phyloP scores from a whole-genome alignment of 768 basidiomycete genomes.

The Rhodotorula graminis region DNA sequence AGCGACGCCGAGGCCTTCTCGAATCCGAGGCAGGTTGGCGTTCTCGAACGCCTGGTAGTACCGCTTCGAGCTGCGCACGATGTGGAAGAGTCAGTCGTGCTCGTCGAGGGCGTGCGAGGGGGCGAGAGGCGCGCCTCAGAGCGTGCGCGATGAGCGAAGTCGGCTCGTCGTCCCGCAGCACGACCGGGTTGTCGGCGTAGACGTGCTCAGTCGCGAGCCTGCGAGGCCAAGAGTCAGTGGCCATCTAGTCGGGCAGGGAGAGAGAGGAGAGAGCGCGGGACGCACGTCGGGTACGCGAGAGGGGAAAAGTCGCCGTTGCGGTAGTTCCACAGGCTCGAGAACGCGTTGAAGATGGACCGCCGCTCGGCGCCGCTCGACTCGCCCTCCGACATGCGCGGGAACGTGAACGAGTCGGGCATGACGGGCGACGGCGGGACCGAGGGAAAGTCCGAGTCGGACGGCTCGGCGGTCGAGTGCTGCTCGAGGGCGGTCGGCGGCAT shows the following conservation, averaged over 20 bases:
- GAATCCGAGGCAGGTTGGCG: background rate
- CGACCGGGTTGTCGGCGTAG: constrained; percentile 88
- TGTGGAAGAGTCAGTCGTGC: background rate
- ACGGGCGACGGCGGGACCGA: constrained; percentile 39
- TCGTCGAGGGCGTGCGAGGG: background rate
- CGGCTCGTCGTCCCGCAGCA: constrained; percentile 92
- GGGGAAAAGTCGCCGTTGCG: constrained; percentile 54
- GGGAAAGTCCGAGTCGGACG: constrained; percentile 19
- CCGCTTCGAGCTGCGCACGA: constrained; percentile 45
- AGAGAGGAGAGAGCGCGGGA: constrained; percentile 17
- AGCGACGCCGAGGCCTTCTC: constrained; percentile 40
- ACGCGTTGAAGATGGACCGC: constrained; percentile 65
- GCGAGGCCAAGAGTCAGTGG: background rate
- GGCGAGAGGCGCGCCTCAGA: constrained; percentile 59
- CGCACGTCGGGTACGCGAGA: constrained; percentile 57
- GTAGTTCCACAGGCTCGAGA: constrained; percentile 74
- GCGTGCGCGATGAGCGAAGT: constrained; percentile 96
- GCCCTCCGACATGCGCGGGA: constrained; percentile 45
- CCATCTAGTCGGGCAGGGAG: background rate
- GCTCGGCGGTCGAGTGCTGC: constrained; percentile 2
- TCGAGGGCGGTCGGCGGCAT: background rate
- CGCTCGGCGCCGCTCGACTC: constrained; percentile 59
- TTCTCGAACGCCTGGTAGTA: constrained; percentile 41
- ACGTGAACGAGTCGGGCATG: constrained; percentile 4
- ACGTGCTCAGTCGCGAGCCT: constrained; percentile 64